Conservation (phyloP, 192 early-diverging fungal genomes). For the Paraglomus occultum region DNA sequence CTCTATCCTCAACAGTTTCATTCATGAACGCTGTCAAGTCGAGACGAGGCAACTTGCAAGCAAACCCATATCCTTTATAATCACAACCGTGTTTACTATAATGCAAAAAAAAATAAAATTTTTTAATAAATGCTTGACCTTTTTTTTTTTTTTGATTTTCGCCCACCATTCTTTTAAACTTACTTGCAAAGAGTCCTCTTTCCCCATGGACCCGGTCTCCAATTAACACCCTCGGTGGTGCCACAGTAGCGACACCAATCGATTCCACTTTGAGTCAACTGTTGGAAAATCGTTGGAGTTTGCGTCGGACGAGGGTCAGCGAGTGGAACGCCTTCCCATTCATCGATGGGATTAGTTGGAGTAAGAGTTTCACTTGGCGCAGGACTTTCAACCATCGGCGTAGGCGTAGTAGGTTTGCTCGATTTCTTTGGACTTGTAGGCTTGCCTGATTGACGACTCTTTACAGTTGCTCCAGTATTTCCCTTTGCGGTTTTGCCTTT, state of each 20-base stretch:
- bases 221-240: conserved; percentile 83
- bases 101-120: conserved; percentile 10
- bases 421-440: background rate
- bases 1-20: conserved; percentile 76
- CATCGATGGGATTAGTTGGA: background rate
- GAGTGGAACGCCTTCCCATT: conserved; percentile 10
- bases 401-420: background rate
- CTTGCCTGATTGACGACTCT: background rate
- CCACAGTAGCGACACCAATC: conserved; percentile 95
- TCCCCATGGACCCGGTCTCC: conserved; percentile 93
- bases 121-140: background rate
- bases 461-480: background rate
- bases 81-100: conserved; percentile 88
- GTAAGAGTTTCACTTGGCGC: background rate
- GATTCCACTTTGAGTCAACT: conserved; percentile 56
- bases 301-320: conserved; percentile 30
- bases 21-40: conserved; percentile 74
- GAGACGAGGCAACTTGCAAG: conserved; percentile 81
- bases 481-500: background rate
- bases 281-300: conserved; percentile 61
- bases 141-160: no score
- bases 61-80: conserved; percentile 93
- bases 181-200: conserved; percentile 93
- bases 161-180: conserved; percentile 23
- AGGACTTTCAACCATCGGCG: background rate